Base-by-base conservation (phyloP, 163 green algal genomes). In the Coccomyxa subellipsoidea region DNA sequence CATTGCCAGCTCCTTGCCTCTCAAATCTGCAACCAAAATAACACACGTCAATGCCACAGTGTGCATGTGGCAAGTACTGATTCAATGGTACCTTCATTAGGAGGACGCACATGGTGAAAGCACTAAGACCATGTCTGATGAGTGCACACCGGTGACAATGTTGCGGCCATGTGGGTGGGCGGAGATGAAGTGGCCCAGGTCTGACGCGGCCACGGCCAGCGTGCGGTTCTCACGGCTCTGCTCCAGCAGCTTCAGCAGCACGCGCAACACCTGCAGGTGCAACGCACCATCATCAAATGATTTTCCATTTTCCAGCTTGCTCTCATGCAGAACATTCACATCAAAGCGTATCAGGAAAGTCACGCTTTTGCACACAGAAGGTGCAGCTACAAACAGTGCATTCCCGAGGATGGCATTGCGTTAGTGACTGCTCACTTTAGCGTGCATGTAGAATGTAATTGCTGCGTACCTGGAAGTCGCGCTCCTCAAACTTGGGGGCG, bases 1-100 rank as follows among this genome's bases (percentile, higher is more conserved):
- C 96, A 99, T 98, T 39, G 97, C 93, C 53, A 94, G 82, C 87
- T 97, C 92, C 91, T 99, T 99, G 54, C 93, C 96, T 34, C 92
- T 88, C 82, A 99, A 87, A 82, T 98, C 93, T 75, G 85, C 87
- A 85, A 8, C 32, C 18, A 23, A 59, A 8, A 27, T 12, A 12
- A 59, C 15, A 12, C 23, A 6, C 47, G 23, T 59, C 47, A 59
- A 59, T 59, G 29, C 69, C 29, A 76, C 31, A 38, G 69, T 23
- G 10, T 18, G 32, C 21, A 18, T 76, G 69, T 27, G 31, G 18
- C 18, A 18, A 76, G 32, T 76, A 23, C 32, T 34, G 69, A 27
- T 10, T 76, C 1, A 34, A 7, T 34, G 18, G 4, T 34, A 76
- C 15, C 31, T 38, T 23, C 2, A 76, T 5, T 34, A 34, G 69